Percentiles rank a stretch among this genome's conserved stretches.
Evolutionary conservation across 2,329 filamentous ascomycete species (phyloP).

Genomic region (Cytospora leucostoma): DNA sequence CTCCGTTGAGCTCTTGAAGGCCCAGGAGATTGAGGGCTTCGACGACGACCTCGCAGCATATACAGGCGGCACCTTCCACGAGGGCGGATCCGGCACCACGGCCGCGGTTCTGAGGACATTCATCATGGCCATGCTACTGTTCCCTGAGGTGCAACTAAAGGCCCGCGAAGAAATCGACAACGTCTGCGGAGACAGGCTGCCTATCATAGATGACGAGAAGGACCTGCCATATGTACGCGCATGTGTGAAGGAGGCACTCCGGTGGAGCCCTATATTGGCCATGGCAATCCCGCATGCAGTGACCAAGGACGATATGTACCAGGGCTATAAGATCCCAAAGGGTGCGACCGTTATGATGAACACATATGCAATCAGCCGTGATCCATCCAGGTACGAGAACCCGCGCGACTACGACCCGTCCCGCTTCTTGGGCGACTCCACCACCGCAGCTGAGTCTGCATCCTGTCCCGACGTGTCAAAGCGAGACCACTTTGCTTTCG

Average conservation of each 20-base stretch:
- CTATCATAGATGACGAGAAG: conserved; percentile 40
- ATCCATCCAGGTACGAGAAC: conserved; percentile 44
- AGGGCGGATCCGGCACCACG: conserved; percentile 48
- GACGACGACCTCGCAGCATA: conserved; percentile 38
- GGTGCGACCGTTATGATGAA: conserved; percentile 47
- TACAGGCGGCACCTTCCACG: conserved; percentile 41
- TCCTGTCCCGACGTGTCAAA: conserved; percentile 32
- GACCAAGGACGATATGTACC: conserved; percentile 45
- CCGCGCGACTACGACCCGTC: conserved; percentile 46
- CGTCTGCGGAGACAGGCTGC: conserved; percentile 43
- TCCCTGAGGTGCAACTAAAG: conserved; percentile 43
- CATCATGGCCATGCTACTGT: conserved; percentile 48
- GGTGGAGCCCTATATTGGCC: conserved; percentile 46
- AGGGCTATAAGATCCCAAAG: conserved; percentile 49
- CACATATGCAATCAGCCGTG: conserved; percentile 48
- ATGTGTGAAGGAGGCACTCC: conserved; percentile 45
- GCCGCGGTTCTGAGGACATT: conserved; percentile 44
- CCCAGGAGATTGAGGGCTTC: conserved; percentile 31
- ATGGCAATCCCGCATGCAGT: conserved; percentile 46
- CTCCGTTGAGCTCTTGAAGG: conserved; percentile 32
- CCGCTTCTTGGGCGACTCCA: conserved; percentile 35
- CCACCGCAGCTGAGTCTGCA: conserved; percentile 29
- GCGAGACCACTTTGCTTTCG: conserved; percentile 47
- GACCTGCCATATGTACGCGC: conserved; percentile 46
- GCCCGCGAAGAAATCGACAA: conserved; percentile 44